Evolutionary conservation across 257 asterid genomes (phyloP).

Genomic region (Solanum chiquidenum): DNA sequence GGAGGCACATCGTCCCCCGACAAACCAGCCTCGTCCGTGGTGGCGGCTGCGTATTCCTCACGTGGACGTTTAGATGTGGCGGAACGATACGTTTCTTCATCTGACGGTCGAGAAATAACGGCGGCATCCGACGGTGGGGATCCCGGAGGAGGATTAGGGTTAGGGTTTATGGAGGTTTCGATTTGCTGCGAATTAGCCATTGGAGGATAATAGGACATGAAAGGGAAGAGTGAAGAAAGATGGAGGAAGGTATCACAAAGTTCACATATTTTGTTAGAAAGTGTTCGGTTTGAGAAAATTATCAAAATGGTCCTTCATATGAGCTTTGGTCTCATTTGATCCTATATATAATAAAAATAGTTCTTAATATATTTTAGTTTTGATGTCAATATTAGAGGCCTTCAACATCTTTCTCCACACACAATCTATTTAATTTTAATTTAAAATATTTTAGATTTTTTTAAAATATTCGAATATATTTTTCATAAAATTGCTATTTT

Average conservation of each 20-base stretch:
- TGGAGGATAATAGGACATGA: neutral
- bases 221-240: neutral
- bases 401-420: neutral
- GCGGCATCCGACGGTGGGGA: conserved; percentile 2
- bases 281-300: neutral
- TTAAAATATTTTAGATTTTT: no score
- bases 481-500: no score
- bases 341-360: neutral
- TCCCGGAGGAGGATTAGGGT: conserved; percentile 6
- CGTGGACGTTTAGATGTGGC: conserved; percentile 51
- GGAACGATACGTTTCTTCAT: conserved; percentile 20
- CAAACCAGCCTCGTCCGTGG: conserved; percentile 25
- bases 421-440: neutral
- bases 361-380: neutral
- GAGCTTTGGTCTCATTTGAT: neutral
- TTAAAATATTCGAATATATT: no score
- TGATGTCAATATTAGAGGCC: neutral
- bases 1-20: conserved; percentile 35
- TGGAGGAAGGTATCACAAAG: neutral
- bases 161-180: conserved; percentile 26
- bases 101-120: neutral
- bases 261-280: neutral
- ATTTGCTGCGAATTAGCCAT: conserved; percentile 15
- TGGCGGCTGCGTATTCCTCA: conserved; percentile 34
- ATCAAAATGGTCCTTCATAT: neutral